Conservation (phyloP, 1,284 basidiomycete species). For the Moesziomyces globuligerus region DNA sequence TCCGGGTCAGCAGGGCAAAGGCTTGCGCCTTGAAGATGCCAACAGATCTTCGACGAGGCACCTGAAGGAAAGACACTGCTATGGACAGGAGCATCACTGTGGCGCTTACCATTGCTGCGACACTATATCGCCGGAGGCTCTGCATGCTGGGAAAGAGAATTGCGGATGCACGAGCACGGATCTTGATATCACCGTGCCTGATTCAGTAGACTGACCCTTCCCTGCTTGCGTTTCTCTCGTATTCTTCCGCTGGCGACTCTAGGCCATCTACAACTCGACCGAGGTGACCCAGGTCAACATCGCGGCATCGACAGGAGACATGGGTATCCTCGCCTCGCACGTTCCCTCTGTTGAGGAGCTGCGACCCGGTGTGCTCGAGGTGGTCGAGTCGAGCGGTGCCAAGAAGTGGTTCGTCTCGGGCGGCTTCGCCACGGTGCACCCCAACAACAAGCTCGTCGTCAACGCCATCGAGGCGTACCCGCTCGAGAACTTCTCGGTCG, state of each 20-base stretch:
- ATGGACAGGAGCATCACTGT: no score
- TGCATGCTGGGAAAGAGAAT: neutral
- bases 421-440: conserved; percentile 97
- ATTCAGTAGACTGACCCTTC: conserved; percentile 2
- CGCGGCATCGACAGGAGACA: conserved; percentile 61
- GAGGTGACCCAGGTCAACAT: conserved; percentile 66
- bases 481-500: conserved; percentile 86
- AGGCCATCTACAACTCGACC: conserved; percentile 59
- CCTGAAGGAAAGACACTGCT: no score
- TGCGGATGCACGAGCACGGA: neutral
- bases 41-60: no score
- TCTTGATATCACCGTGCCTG: no score
- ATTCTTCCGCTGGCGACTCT: neutral
- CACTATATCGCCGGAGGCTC: no score
- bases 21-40: no score
- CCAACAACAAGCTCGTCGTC: conserved; percentile 94
- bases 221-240: neutral
- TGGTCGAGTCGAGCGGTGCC: conserved; percentile 62
- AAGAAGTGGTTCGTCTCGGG: conserved; percentile 77
- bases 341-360: conserved; percentile 66
- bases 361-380: conserved; percentile 65
- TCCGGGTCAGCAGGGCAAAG: no score
- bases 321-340: conserved; percentile 67
- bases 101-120: no score
- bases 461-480: conserved; percentile 97